Evolutionary conservation across 768 basidiomycete species (phyloP).

Genomic region (Kondoa subrosea): DNA sequence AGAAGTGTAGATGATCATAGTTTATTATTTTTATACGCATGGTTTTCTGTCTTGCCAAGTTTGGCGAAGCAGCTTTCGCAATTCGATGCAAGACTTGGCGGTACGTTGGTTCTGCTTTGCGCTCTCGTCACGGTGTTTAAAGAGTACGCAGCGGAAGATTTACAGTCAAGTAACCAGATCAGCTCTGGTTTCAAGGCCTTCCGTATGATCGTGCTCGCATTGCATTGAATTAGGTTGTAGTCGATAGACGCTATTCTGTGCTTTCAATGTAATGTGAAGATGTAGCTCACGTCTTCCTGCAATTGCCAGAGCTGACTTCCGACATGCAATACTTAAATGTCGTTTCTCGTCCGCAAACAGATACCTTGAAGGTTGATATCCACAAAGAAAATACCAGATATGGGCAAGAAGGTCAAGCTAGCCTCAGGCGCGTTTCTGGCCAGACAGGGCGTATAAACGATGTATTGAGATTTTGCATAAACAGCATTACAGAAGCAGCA

Average conservation of each 20-base stretch:
- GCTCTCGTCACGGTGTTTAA: no score
- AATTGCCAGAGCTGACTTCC: background rate
- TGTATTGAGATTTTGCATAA: background rate
- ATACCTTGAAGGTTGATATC: background rate
- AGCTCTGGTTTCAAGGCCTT: no score
- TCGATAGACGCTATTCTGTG: no score
- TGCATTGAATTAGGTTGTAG: no score
- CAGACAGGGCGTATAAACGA: background rate
- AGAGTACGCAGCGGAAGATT: no score
- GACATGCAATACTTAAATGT: background rate
- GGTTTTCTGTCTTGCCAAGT: no score
- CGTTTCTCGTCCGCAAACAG: background rate
- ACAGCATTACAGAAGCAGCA: conserved; percentile 14
- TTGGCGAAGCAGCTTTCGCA: no score
- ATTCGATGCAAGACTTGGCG: no score
- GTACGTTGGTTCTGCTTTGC: no score
- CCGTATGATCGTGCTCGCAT: no score
- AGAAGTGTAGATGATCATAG: background rate
- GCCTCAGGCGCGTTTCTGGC: background rate
- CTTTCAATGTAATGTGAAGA: no score
- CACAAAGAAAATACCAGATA: background rate
- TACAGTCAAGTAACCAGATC: no score
- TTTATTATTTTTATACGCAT: background rate
- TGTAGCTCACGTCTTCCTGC: background rate
- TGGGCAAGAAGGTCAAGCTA: background rate